phyloP scores from a whole-genome alignment of 31 red algal species.

The Odonthalia washingtoniensis region DNA sequence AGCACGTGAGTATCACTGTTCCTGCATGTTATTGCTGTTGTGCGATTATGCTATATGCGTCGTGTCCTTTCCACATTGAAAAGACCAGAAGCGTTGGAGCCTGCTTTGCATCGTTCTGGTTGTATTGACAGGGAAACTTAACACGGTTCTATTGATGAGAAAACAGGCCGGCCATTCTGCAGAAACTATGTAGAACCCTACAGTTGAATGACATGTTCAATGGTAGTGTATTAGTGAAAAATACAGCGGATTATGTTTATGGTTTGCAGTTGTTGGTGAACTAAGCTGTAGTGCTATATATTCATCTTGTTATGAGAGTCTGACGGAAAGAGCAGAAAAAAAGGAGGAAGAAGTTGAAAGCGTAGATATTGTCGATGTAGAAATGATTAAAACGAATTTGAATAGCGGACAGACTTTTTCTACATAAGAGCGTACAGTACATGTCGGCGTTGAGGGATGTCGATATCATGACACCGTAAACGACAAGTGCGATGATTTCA shows the following conservation, averaged over 20 bases:
- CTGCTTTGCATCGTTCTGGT: conserved; percentile 87
- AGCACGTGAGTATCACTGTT: no score
- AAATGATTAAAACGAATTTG: no score
- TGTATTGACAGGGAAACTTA: conserved; percentile 97
- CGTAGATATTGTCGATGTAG: no score
- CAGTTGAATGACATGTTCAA: conserved; percentile 53
- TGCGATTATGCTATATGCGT: no score
- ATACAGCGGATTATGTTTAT: conserved; percentile 93
- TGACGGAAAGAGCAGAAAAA: no score
- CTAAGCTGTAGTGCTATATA: conserved; percentile 77
- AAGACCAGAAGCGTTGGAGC: conserved; percentile 91
- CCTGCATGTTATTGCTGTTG: no score
- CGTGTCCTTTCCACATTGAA: conserved; percentile 93
- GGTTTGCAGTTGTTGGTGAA: conserved; percentile 87
- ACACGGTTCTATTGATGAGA: conserved; percentile 90
- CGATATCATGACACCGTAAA: no score
- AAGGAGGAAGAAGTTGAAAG: no score
- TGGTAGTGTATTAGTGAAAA: conserved; percentile 59
- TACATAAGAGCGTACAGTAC: no score
- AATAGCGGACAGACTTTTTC: no score
- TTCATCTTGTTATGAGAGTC: conserved; percentile 79
- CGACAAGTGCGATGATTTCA: no score
- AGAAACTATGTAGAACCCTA: conserved; percentile 68
- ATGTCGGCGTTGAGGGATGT: no score
- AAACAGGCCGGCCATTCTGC: conserved; percentile 83